Evolutionary conservation across 768 basidiomycete species (phyloP).

Genomic region (Auricularia sp.): DNA sequence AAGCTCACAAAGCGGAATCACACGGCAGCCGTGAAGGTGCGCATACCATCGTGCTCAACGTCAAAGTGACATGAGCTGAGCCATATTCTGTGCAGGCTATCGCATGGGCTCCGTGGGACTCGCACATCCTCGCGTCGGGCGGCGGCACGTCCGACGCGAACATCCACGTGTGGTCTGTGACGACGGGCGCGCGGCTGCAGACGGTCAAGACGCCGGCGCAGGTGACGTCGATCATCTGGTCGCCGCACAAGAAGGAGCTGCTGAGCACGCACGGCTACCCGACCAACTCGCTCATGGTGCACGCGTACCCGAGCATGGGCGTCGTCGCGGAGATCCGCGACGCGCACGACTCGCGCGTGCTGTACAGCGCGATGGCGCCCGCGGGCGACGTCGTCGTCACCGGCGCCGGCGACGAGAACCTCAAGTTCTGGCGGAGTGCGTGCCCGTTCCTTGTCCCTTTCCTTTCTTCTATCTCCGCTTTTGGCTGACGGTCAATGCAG

Average conservation of each 20-base stretch:
- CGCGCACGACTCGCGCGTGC: constrained; percentile 85
- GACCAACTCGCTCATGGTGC: constrained; percentile 70
- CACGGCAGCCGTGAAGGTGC: constrained; percentile 67
- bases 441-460: neutral
- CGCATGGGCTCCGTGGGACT: constrained; percentile 97
- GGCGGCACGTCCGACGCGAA: constrained; percentile 92
- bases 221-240: constrained; percentile 84
- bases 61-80: constrained; percentile 26
- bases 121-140: constrained; percentile 80
- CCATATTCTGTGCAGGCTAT: constrained; percentile 36
- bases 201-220: constrained; percentile 81
- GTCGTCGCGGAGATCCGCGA: constrained; percentile 79
- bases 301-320: constrained; percentile 76
- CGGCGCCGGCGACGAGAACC: constrained; percentile 87
- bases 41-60: too few relatives aligned
- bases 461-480: neutral
- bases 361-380: constrained; percentile 78
- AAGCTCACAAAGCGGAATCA: constrained; percentile 92
- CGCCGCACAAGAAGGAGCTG: constrained; percentile 80
- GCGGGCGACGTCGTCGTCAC: constrained; percentile 88
- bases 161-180: constrained; percentile 83
- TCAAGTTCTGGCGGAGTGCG: constrained; percentile 77
- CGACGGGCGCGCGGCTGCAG: constrained; percentile 85
- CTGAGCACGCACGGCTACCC: constrained; percentile 93
- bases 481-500: constrained; percentile 7